These are phyloP conservation scores for Trypanosoma lewisi DNA, from an alignment of 208 protist genomes.

Conservation along the genomic window DNA sequence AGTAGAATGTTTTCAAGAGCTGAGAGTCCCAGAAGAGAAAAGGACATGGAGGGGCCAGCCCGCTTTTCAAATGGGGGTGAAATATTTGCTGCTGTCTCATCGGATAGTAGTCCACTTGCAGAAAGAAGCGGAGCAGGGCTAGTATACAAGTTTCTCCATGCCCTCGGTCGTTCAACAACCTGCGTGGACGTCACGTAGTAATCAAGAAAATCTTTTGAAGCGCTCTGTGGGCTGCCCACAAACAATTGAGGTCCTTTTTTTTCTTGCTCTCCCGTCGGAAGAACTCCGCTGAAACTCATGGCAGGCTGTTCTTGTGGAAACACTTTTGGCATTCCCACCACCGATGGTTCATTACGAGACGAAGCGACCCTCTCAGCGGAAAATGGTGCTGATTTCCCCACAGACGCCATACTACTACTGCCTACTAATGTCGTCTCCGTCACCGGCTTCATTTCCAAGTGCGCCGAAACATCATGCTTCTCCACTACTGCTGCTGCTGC, in stretches of 20 bases:
- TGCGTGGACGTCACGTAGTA: slow-evolving; percentile 43
- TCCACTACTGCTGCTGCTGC: background rate
- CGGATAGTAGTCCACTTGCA: background rate
- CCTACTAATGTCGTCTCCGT: too few species aligned
- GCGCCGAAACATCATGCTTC: background rate
- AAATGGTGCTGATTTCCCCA: too few species aligned
- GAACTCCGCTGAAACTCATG: too few species aligned
- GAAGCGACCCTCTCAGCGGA: too few species aligned
- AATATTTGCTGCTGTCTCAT: background rate
- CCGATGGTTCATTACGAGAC: background rate
- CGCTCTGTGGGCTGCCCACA: slow-evolving; percentile 8
- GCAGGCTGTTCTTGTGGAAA: background rate
- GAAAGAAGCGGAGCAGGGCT: slow-evolving; percentile 29
- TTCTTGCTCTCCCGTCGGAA: background rate
- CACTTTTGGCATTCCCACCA: background rate
- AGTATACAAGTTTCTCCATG: slow-evolving; percentile 43
- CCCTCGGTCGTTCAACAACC: slow-evolving; percentile 17
- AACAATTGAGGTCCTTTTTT: slow-evolving; percentile 8
- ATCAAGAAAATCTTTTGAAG: slow-evolving; percentile 23
- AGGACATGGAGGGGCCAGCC: background rate
- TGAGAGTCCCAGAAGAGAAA: background rate
- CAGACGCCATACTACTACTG: too few species aligned
- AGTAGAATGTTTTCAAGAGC: slow-evolving; percentile 19
- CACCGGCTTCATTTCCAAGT: too few species aligned
- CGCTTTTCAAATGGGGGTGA: background rate